These are phyloP conservation scores for Peronospora destructor DNA, from an alignment of 352 stramenopile species.

Conservation along the genomic window DNA sequence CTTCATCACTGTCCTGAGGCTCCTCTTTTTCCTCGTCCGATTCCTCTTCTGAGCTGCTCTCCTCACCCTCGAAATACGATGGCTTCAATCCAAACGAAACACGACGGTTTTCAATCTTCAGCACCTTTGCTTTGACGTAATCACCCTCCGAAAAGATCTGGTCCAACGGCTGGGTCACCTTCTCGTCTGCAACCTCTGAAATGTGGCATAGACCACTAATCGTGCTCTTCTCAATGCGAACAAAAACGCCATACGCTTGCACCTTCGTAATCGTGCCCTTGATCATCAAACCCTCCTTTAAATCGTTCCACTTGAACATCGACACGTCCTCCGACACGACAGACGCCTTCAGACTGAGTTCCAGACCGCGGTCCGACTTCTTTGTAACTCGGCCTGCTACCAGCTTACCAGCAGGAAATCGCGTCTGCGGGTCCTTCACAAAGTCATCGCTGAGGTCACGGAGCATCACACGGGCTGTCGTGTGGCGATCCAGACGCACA, in stretches of 20 bases:
- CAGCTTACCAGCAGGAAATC: constrained; percentile 90
- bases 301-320: constrained; percentile 84
- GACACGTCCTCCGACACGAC: constrained; percentile 85
- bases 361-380: constrained; percentile 71
- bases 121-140: constrained; percentile 94
- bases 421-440: constrained; percentile 82
- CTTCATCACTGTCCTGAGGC: constrained; percentile 38
- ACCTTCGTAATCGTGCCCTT: constrained; percentile 94
- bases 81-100: constrained; percentile 95
- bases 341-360: constrained; percentile 92
- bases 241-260: constrained; percentile 94
- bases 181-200: constrained; percentile 93
- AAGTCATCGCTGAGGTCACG: constrained; percentile 95
- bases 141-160: constrained; percentile 92
- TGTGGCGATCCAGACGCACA: constrained; percentile 83
- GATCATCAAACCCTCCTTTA: constrained; percentile 87
- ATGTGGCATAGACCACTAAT: constrained; percentile 94
- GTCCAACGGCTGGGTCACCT: constrained; percentile 88
- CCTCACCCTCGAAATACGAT: constrained; percentile 93
- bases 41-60: constrained; percentile 83
- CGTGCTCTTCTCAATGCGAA: constrained; percentile 92
- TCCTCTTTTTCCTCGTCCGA: constrained; percentile 69
- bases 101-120: constrained; percentile 89
- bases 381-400: constrained; percentile 92
- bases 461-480: constrained; percentile 88